These are phyloP conservation scores for Russula sp. DNA, from an alignment of 768 basidiomycete species.

Conservation along the genomic window DNA sequence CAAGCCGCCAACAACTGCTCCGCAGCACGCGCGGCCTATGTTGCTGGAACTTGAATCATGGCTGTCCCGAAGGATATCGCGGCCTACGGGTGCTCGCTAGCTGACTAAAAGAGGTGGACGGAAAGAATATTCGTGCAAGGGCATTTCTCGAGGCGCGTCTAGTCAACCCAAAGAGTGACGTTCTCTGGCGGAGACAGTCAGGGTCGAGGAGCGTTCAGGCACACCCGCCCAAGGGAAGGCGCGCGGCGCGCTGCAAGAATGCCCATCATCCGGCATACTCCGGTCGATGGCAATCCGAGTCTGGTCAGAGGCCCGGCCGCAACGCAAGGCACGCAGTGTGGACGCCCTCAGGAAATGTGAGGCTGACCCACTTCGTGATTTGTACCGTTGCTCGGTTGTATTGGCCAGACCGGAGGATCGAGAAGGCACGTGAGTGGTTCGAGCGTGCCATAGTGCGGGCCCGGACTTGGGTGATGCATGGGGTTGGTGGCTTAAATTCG, in stretches of 20 bases:
- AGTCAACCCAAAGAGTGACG: constrained; percentile 79
- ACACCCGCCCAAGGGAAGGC: constrained; percentile 79
- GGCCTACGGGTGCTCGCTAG: constrained; percentile 89
- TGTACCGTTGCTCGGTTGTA: constrained; percentile 90
- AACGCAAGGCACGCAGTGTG: constrained; percentile 81
- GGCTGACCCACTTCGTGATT: constrained; percentile 82
- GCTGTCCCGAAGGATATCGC: constrained; percentile 79
- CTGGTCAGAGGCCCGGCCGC: constrained; percentile 86
- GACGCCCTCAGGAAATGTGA: constrained; percentile 92
- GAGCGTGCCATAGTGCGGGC: constrained; percentile 68
- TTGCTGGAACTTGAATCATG: constrained; percentile 81
- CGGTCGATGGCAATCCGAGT: constrained; percentile 95
- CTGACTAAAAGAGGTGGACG: constrained; percentile 69
- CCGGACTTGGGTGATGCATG: constrained; percentile 75
- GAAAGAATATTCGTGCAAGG: constrained; percentile 92
- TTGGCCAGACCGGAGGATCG: constrained; percentile 93
- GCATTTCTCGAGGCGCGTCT: constrained; percentile 85
- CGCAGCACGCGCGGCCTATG: constrained; percentile 74
- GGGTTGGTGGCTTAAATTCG: constrained; percentile 94
- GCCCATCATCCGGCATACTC: constrained; percentile 81
- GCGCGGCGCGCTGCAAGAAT: constrained; percentile 81
- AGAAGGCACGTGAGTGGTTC: constrained; percentile 71
- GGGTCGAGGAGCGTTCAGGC: constrained; percentile 87
- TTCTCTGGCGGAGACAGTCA: constrained; percentile 87
- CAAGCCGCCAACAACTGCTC: constrained; percentile 56